Evolutionary conservation across 2,329 filamentous ascomycete species (phyloP).

Genomic region (Cytospora schulzeri): DNA sequence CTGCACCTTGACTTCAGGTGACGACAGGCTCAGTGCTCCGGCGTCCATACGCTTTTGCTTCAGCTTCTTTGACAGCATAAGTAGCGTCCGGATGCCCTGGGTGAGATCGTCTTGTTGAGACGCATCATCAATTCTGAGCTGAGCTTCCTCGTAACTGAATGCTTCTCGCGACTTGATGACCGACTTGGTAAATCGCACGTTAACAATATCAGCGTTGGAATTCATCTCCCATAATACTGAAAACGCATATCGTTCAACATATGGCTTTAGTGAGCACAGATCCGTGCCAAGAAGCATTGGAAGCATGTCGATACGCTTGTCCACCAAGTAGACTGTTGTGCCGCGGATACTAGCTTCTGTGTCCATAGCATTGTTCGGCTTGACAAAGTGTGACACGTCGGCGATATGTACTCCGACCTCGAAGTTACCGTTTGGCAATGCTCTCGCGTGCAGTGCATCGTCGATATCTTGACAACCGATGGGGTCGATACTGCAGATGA

Average conservation of each 20-base stretch:
- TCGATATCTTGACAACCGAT: constrained; percentile 97
- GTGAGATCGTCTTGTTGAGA: constrained; percentile 90
- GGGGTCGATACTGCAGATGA: constrained; percentile 97
- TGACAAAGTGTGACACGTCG: constrained; percentile 98
- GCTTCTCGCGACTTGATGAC: constrained; percentile 96
- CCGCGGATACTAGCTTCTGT: constrained; percentile 90
- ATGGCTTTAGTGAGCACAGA: constrained; percentile 93
- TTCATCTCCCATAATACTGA: constrained; percentile 89
- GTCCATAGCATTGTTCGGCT: constrained; percentile 96
- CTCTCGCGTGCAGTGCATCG: constrained; percentile 86
- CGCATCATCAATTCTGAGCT: constrained; percentile 87
- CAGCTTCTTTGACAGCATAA: constrained; percentile 88
- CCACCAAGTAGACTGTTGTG: constrained; percentile 95
- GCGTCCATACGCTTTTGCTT: constrained; percentile 96
- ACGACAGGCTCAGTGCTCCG: constrained; percentile 90
- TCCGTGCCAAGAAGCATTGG: constrained; percentile 95
- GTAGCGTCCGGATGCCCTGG: constrained; percentile 80
- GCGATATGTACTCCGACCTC: constrained; percentile 98
- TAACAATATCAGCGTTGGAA: constrained; percentile 80
- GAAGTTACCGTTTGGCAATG: constrained; percentile 87
- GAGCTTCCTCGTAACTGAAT: constrained; percentile 96
- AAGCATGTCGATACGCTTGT: constrained; percentile 99
- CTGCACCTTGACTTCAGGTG: constrained; percentile 96
- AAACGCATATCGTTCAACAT: constrained; percentile 92
- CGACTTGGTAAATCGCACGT: constrained; percentile 90